Base-by-base conservation (phyloP, 2,329 filamentous ascomycete species). In the Bipolaris cookei region DNA sequence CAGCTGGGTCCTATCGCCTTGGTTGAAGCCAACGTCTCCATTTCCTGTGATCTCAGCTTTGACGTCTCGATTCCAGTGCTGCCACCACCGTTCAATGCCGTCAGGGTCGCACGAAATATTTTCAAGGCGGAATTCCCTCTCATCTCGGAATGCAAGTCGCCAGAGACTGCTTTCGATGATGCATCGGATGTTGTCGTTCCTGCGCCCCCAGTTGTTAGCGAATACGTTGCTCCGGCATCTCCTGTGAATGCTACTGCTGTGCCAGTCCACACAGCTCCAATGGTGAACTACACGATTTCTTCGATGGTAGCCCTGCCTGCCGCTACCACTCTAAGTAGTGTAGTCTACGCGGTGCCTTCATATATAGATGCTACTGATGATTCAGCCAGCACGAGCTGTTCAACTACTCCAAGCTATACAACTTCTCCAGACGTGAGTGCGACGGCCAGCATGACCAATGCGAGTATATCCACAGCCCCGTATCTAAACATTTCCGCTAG, bases 1-100 rank as follows among this genome's bases (percentile, higher is more conserved):
- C 39, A n/a, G 4, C 47, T 67, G 5, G 64, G 64, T 13, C 54
- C 59, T 1, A 57, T 71, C 18, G 66, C 70, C 7, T 59, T 71
- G 7, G 61, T 70, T 20, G 64, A 70, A 58, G 62, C 70, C 7
- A 70, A 69, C 28, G 54, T 72, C 7, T 66, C 65, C 14, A 47
- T 72, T 37, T 44, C 60, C 5, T 51, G 68, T 6, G 66, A 67
- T 21, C 62, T 69, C 1, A 59, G 50, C 14, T 57, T 69, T 10
- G 54, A 63, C 13, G 57, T 73, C 44, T 51, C 52, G 0, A 46
- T 72, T 21, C 70, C 68, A 2, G 8, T 62, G 4, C 59, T 72
- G 2, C 68, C 68, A 13, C 49, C 56, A 5, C 58, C 58, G 0
- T 54, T 68, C 25, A 54, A 62, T 16, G 52, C 57, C 3, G 57